Evolutionary conservation across 305 asterid species (phyloP).

Genomic region (Fraxinus albicans): DNA sequence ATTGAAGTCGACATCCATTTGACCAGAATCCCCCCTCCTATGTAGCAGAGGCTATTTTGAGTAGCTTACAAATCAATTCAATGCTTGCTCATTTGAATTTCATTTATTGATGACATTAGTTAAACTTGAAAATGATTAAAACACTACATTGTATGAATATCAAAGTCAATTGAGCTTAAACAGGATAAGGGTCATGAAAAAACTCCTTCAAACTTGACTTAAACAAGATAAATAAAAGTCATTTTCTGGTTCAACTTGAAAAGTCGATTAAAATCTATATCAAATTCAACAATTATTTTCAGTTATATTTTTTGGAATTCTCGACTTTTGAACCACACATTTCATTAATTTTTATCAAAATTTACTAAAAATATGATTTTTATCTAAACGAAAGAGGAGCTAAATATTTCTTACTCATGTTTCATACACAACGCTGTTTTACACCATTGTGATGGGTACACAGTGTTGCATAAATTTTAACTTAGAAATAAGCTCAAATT

Average conservation of each 20-base stretch:
- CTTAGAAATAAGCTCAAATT: no score
- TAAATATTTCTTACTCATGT: no score
- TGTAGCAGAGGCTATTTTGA: neutral
- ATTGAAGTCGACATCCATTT: neutral
- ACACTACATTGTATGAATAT: neutral
- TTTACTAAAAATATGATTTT: neutral
- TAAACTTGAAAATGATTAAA: neutral
- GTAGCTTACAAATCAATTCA: no score
- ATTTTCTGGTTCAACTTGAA: neutral
- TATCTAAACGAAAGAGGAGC: neutral
- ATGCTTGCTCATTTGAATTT: neutral
- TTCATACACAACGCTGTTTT: neutral
- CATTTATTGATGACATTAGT: neutral
- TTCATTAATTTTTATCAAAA: no score
- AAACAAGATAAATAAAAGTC: neutral
- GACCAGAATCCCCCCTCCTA: neutral
- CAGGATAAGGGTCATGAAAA: no score
- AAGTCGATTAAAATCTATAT: no score
- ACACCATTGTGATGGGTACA: no score
- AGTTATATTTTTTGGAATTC: no score
- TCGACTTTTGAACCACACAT: neutral
- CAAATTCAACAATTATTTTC: no score
- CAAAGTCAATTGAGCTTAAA: neutral
- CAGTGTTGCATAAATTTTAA: no score
- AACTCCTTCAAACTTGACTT: neutral